Conservation (phyloP, 164 flowering plant species). For the Hamamelis virginiana region DNA sequence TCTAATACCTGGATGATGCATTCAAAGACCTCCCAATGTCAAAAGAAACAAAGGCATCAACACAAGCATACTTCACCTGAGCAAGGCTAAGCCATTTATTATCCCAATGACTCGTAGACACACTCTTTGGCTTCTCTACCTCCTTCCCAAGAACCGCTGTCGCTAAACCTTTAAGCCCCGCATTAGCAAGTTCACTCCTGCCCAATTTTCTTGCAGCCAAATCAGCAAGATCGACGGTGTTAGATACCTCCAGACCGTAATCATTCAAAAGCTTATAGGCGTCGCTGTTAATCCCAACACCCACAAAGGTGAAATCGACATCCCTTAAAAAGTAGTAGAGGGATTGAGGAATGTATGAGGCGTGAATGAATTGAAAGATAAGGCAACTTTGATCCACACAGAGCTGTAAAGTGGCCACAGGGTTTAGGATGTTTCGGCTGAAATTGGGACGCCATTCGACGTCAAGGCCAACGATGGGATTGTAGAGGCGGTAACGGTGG, state of each 20-base stretch:
- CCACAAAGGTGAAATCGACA: constrained; percentile 33
- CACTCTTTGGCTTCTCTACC: no score
- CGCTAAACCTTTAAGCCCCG: no score
- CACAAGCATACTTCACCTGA: no score
- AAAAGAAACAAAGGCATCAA: no score
- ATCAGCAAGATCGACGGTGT: no score
- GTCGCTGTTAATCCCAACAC: constrained; percentile 42
- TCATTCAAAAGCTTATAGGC: constrained; percentile 31
- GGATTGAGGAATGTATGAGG: constrained; percentile 24
- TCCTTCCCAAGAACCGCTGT: no score
- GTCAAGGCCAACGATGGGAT: constrained; percentile 51
- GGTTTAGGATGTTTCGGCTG: constrained; percentile 17
- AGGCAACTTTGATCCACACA: constrained; percentile 25
- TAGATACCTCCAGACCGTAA: constrained; percentile 16
- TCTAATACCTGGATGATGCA: no score
- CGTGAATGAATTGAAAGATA: constrained; percentile 36
- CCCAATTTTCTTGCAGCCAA: no score
- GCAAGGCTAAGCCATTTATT: no score
- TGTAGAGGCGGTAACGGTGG: constrained; percentile 6
- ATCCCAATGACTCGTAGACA: no score
- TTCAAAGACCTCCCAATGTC: no score
- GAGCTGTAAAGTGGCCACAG: constrained; percentile 49
- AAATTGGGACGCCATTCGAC: constrained; percentile 50
- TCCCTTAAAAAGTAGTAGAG: constrained; percentile 33
- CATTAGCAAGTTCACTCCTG: no score